phyloP scores from a whole-genome alignment of 805 yeast genomes.

The Wilhelminamyces savonicus region DNA sequence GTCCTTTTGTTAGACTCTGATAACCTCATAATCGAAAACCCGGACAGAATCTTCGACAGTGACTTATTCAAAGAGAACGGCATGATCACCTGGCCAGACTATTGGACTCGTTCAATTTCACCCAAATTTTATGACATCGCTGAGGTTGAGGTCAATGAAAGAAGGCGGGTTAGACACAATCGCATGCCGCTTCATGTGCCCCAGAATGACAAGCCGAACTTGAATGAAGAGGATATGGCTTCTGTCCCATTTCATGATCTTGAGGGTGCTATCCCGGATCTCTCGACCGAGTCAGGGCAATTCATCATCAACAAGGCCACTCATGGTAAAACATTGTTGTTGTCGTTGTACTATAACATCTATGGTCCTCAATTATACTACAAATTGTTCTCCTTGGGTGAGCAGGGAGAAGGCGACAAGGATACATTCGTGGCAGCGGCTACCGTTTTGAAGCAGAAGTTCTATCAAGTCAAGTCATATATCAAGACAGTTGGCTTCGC shows the following conservation, averaged over 20 bases:
- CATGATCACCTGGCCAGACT: conserved; percentile 39
- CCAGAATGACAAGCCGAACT: conserved; percentile 5
- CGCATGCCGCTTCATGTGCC: conserved; percentile 16
- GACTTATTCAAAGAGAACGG: conserved; percentile 22
- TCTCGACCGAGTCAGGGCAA: conserved; percentile 68
- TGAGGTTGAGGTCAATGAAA: conserved; percentile 22
- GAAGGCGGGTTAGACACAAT: conserved; percentile 17
- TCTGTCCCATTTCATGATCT: conserved; percentile 5
- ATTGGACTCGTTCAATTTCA: conserved; percentile 33
- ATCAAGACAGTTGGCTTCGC: conserved; percentile 20
- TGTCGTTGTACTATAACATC: conserved; percentile 60
- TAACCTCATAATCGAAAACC: conserved; percentile 22
- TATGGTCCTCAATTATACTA: conserved; percentile 57
- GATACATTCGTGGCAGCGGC: conserved; percentile 31
- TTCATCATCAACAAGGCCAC: conserved; percentile 49
- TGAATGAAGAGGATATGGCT: conserved; percentile 6
- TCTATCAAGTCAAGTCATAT: conserved; percentile 33
- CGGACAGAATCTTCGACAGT: conserved; percentile 24
- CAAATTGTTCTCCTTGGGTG: conserved; percentile 53
- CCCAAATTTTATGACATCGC: conserved; percentile 32
- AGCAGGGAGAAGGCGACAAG: conserved; percentile 30
- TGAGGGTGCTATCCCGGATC: conserved; percentile 12
- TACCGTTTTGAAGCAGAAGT: conserved; percentile 5
- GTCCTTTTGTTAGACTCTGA: conserved; percentile 30
- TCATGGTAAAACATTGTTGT: conserved; percentile 51